These are phyloP conservation scores for Lachnellula cervina DNA, from an alignment of 2,329 filamentous ascomycete genomes.

Conservation along the genomic window DNA sequence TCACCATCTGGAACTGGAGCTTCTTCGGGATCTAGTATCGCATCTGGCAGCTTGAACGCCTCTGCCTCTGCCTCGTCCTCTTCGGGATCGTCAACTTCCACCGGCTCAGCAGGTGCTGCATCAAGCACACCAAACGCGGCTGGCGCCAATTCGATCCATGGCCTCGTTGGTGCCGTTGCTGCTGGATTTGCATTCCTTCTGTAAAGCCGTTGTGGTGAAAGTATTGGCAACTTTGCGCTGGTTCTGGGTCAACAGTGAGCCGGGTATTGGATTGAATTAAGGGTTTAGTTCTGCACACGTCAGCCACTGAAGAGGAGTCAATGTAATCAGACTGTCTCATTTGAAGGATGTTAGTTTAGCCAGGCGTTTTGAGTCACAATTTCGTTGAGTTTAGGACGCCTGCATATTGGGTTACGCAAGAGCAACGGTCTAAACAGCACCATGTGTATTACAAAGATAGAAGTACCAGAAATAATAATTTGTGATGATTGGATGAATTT, in stretches of 20 bases:
- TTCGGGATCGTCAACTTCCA: neutral
- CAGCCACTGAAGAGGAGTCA: no score
- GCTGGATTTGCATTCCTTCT: slow-evolving; percentile 11
- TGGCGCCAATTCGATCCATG: neutral
- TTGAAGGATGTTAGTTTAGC: no score
- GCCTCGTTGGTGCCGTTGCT: slow-evolving; percentile 9
- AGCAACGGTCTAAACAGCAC: no score
- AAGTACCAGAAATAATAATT: no score
- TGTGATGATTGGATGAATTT: no score
- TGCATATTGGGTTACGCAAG: no score
- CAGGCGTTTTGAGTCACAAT: no score
- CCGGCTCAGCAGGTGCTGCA: neutral
- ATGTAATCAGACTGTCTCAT: no score
- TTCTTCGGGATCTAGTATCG: neutral
- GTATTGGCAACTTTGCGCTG: neutral
- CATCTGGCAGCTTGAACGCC: neutral
- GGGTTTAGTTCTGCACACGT: no score
- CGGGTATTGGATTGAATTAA: neutral
- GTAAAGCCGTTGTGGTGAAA: slow-evolving; percentile 1
- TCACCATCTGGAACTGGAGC: neutral
- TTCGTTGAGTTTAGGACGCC: no score
- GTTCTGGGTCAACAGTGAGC: neutral
- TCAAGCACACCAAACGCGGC: neutral
- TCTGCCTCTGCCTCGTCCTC: neutral
- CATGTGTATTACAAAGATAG: no score